Evolutionary conservation across 2,329 filamentous ascomycete genomes (phyloP).

Genomic region (Alternaria conjuncta): DNA sequence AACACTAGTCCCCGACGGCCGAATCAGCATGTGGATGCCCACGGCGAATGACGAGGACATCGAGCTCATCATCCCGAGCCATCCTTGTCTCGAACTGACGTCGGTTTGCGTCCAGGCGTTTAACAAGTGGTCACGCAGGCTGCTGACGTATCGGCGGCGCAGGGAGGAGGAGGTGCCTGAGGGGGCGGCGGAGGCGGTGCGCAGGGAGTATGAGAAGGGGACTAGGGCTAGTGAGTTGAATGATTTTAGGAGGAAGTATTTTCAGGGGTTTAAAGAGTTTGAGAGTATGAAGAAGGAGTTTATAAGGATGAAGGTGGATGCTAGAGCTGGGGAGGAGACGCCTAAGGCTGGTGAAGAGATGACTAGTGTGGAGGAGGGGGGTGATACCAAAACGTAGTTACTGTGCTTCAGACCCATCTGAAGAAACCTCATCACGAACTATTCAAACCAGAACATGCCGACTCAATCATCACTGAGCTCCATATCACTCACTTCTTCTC

Average conservation of each 20-base stretch:
- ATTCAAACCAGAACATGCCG: too few species aligned
- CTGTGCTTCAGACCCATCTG: too few species aligned
- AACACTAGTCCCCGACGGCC: slow-evolving; percentile 77
- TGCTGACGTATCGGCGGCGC: slow-evolving; percentile 83
- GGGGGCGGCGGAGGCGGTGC: slow-evolving; percentile 21
- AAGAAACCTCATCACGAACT: too few species aligned
- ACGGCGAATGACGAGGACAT: slow-evolving; percentile 69
- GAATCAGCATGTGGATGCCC: slow-evolving; percentile 97
- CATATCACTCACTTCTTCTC: too few species aligned
- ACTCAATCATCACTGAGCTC: too few species aligned
- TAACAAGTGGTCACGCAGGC: slow-evolving; percentile 87
- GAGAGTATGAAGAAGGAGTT: slow-evolving; percentile 41
- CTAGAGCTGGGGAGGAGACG: neutral
- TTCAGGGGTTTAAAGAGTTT: slow-evolving; percentile 48
- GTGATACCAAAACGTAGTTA: neutral
- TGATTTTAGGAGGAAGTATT: slow-evolving; percentile 66
- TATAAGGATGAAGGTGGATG: slow-evolving; percentile 27
- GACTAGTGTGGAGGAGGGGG: neutral
- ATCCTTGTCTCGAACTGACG: slow-evolving; percentile 76
- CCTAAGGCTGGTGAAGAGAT: too few species aligned
- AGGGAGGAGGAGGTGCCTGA: slow-evolving; percentile 61
- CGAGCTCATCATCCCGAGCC: slow-evolving; percentile 76
- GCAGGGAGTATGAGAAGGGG: slow-evolving; percentile 50
- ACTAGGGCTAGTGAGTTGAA: slow-evolving; percentile 71
- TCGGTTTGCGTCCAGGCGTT: slow-evolving; percentile 85